These are phyloP conservation scores for Epichloe coenophiala DNA, from an alignment of 2,329 filamentous ascomycete genomes.

Conservation along the genomic window DNA sequence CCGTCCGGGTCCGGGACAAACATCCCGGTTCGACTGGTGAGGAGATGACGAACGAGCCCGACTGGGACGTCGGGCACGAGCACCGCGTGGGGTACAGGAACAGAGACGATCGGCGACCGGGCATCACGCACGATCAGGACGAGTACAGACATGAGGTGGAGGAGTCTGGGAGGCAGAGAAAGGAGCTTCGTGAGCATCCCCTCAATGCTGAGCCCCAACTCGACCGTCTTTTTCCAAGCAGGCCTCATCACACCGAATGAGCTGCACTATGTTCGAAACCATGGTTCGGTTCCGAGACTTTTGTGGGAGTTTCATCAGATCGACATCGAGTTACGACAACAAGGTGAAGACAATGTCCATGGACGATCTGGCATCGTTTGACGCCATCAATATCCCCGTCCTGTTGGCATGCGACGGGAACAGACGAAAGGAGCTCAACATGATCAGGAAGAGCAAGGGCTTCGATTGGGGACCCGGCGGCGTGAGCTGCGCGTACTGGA, in stretches of 20 bases:
- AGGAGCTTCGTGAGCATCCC: slow-evolving; percentile 22
- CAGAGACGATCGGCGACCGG: not conserved
- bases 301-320: slow-evolving; percentile 35
- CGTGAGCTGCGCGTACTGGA: slow-evolving; percentile 37
- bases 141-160: not conserved
- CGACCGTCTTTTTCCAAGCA: slow-evolving; percentile 26
- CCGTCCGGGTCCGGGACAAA: not conserved
- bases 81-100: not conserved
- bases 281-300: slow-evolving; percentile 34
- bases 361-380: slow-evolving; percentile 29
- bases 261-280: slow-evolving; percentile 39
- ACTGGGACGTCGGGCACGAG: not conserved
- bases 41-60: not conserved
- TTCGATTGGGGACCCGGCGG: slow-evolving; percentile 33
- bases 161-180: not conserved
- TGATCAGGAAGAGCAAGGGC: slow-evolving; percentile 32
- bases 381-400: slow-evolving; percentile 32
- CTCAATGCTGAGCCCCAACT: slow-evolving; percentile 35
- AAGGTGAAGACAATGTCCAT: slow-evolving; percentile 25
- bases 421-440: slow-evolving; percentile 37
- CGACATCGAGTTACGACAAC: slow-evolving; percentile 26
- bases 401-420: slow-evolving; percentile 36
- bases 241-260: slow-evolving; percentile 37
- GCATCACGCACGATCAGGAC: not conserved
- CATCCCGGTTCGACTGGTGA: not conserved